These are phyloP conservation scores for Boletus bicolor DNA, from an alignment of 768 basidiomycete species.

Conservation along the genomic window DNA sequence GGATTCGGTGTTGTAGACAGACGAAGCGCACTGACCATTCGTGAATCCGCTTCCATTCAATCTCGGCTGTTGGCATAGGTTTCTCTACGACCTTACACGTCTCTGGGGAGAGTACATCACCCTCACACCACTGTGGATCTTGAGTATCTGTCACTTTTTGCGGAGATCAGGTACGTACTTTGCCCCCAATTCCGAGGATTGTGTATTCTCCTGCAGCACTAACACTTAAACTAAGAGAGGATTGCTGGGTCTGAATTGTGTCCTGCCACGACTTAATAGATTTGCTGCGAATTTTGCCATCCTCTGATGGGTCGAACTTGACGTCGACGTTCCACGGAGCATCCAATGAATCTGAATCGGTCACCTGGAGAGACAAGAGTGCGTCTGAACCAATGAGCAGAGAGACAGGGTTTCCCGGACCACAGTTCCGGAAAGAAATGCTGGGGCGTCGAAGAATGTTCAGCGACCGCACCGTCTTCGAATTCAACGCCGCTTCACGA, in stretches of 20 bases:
- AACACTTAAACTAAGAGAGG: conserved; percentile 48
- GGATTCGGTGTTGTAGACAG: conserved; percentile 6
- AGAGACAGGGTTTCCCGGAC: conserved; percentile 63
- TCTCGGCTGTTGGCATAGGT: conserved; percentile 77
- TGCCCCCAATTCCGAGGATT: conserved; percentile 67
- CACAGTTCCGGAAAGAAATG: conserved; percentile 72
- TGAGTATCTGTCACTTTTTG: not conserved
- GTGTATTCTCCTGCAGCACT: conserved; percentile 74
- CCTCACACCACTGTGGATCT: conserved; percentile 60
- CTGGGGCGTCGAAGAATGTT: conserved; percentile 69
- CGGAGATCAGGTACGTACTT: conserved; percentile 34
- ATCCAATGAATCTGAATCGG: conserved; percentile 58
- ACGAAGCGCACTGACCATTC: conserved; percentile 61
- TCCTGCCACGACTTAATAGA: conserved; percentile 61
- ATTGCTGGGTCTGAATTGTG: conserved; percentile 48
- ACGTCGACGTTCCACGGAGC: conserved; percentile 66
- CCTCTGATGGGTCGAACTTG: conserved; percentile 54
- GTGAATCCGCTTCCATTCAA: conserved; percentile 85
- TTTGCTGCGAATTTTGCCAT: conserved; percentile 37
- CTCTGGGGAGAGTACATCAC: conserved; percentile 82
- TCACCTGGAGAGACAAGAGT: conserved; percentile 49
- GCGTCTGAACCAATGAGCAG: conserved; percentile 71
- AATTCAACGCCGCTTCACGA: conserved; percentile 33
- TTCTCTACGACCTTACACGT: conserved; percentile 72
- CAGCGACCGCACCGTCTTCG: conserved; percentile 56